Percentiles rank a stretch among this genome's conserved stretches.
Conservation (phyloP, 495 filamentous ascomycete species). For the Articulospora tetracladia region DNA sequence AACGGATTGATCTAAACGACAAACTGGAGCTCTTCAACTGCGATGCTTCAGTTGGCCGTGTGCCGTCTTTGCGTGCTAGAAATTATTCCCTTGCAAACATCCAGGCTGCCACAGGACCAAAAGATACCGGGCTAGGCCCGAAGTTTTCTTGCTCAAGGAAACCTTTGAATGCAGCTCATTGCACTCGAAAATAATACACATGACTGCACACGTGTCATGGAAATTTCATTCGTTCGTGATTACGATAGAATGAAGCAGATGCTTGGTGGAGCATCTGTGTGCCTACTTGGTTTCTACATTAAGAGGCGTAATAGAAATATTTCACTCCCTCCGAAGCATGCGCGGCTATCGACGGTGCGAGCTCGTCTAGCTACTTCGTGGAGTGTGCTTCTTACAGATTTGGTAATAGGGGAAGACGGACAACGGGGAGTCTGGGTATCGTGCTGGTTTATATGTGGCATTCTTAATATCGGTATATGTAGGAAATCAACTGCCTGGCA, state of each 20-base stretch:
- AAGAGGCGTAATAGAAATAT: background rate
- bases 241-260: background rate
- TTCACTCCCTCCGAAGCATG: background rate
- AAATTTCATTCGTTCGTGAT: background rate
- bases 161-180: too few species aligned
- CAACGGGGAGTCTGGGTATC: conserved; percentile 5
- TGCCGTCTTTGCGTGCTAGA: too few species aligned
- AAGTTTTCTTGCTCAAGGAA: too few species aligned
- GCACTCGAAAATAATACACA: too few species aligned
- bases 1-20: too few species aligned
- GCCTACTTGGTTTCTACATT: background rate
- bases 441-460: background rate
- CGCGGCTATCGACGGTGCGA: background rate
- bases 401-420: background rate
- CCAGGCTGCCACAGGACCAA: too few species aligned
- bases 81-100: too few species aligned
- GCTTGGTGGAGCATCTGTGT: background rate
- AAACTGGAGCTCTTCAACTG: too few species aligned
- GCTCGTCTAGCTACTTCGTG: background rate
- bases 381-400: background rate
- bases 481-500: conserved; percentile 1
- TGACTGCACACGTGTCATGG: too few species aligned
- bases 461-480: background rate
- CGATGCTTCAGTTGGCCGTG: too few species aligned
- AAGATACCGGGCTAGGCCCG: too few species aligned